Base-by-base conservation (phyloP, 148 eudicot genomes). In the Gaultheria prostrata region DNA sequence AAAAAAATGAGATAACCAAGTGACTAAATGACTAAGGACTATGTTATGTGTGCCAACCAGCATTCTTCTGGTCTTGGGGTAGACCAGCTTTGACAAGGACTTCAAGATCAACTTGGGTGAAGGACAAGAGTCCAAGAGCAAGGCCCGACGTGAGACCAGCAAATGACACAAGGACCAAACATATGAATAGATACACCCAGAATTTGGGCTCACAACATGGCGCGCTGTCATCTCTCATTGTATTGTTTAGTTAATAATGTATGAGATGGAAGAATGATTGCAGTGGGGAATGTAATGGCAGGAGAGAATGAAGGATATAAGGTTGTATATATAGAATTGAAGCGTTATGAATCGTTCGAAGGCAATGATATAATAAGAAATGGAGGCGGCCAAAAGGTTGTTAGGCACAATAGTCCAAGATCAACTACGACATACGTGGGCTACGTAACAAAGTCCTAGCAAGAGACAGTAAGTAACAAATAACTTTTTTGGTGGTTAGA, bases 181-280 rank as follows among this genome's bases (percentile, higher is more conserved):
- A 57, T 57, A 57, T 57, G 63, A 57, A 57, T 18, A 57, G 63
- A 57, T 57, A 57, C 63, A 57, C 1, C 63, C 63, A 57, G 21
- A 57, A 57, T n/a, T 57, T 57, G 63, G 63, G 63, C 63, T 57
- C 63, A 57, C 63, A 57, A 57, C 63, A 57, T 57, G 63, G 63
- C 63, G 63, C 2, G 2, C 20, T 57, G 63, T 57, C 63, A 4
- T 57, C 63, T 57, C 63, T 57, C 63, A 57, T 57, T 57, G 63
- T 57, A 20, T 57, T 57, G 63, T 57, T 57, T 57, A 57, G 63
- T 57, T 57, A 4, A 6, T n/a, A 57, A 57, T 20, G 63, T 57
- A 20, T 20, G 63, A 57, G 63, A 57, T 57, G 63, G n/a, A 57
- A 57, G 63, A 57, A 57, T 57, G 63, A 57, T 57, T 1, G 63